Percentiles rank a stretch among this genome's conserved stretches.
Conservation (phyloP, 2,329 filamentous ascomycete species). For the Paraphaeosphaeria minitans region DNA sequence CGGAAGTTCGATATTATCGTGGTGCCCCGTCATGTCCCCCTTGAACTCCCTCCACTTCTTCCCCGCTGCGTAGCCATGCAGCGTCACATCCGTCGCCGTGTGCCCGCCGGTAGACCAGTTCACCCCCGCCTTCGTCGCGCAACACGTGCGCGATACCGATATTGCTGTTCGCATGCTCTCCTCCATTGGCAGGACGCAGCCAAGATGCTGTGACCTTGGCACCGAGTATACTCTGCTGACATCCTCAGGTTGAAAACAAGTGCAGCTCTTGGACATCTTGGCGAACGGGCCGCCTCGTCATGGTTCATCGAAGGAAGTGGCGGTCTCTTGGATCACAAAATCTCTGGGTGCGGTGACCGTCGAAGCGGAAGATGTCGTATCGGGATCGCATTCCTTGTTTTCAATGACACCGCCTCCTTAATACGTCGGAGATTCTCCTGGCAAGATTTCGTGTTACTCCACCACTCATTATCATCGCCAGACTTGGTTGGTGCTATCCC, state of each 20-base stretch:
- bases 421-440: too few species aligned
- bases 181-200: constrained; percentile 3
- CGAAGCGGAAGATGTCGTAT: neutral
- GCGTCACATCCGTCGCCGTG: constrained; percentile 44
- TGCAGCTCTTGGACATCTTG: constrained; percentile 3
- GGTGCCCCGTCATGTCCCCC: constrained; percentile 29
- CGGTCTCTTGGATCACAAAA: neutral
- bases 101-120: constrained; percentile 48
- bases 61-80: constrained; percentile 44
- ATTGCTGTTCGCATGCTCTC: neutral
- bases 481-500: neutral
- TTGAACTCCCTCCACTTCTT: constrained; percentile 21
- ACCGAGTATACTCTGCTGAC: neutral
- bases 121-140: constrained; percentile 35
- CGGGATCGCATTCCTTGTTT: neutral
- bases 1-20: constrained; percentile 30
- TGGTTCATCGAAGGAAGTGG: neutral
- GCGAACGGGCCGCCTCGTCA: neutral
- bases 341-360: neutral
- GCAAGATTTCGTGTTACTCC: neutral
- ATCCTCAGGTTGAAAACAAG: neutral
- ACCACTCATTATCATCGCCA: neutral
- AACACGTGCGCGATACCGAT: constrained; percentile 4
- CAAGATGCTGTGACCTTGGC: constrained; percentile 7
- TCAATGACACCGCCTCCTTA: too few species aligned